Base-by-base conservation (phyloP, 805 yeast genomes). In the Candida chilensis region DNA sequence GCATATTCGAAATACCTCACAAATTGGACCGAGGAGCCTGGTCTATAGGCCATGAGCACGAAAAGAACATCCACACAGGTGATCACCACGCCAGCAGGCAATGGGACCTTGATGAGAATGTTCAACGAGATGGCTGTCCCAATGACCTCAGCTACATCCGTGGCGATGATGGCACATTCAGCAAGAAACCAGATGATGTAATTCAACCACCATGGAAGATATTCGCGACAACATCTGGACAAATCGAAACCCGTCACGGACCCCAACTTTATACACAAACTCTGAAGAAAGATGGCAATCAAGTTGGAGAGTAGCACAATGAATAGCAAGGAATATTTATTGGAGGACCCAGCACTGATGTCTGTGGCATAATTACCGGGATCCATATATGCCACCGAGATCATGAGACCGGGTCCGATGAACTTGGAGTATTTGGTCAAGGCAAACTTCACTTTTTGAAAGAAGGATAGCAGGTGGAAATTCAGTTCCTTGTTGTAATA, bases 311-410 rank as follows among this genome's bases (percentile, higher is more conserved):
- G 32, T 3, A 67, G 44, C 27, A 64, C 62, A 31, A 67, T 48
- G 35, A 63, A 65, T 16, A 67, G 47, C 24, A 67, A 48, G 8
- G 70, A 54, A 40, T 47, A 67, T 35, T 47, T 41, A 37, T 66
- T 64, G 17, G 57, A 41, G 1, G 74, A 64, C 35, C 74, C 74
- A 4, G 70, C 72, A 8, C 62, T 50, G 25, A 63, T 48, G 34
- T 66, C 67, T 2, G 73, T 65, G 17, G 72, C 64, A 37, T 67
- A 64, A 38, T 67, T 67, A 43, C 74, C 74, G 9, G 74, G 74
- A 39, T 67, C 74, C 66, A 67, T 65, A 39, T 67, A 67, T 3
- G 72, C 70, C 22, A 66, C 73, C 16, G 64, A 48, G 8, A 66
- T 59, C 58, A 67, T 59, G 5, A 67, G 35, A 0, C 73, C 72